These are phyloP conservation scores for Leishmania amazonensis DNA, from an alignment of 208 protist genomes.

Conservation along the genomic window DNA sequence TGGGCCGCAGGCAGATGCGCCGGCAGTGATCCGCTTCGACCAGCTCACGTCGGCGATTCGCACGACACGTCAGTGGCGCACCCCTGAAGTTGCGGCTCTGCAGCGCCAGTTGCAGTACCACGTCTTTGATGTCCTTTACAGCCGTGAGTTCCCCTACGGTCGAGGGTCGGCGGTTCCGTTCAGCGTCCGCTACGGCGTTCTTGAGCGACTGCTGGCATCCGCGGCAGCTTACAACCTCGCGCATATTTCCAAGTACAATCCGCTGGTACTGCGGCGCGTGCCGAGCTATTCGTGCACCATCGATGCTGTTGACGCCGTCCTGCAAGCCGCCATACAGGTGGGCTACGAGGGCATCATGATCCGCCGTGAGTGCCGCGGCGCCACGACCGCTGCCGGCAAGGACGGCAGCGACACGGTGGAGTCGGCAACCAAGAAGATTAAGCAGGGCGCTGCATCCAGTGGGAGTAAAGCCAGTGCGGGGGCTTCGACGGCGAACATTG, in stretches of 20 bases:
- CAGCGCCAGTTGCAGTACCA: slow-evolving; percentile 83
- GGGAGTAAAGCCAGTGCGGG: background rate
- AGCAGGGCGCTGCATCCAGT: background rate
- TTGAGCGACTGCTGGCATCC: slow-evolving; percentile 33
- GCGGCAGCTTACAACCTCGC: slow-evolving; percentile 20
- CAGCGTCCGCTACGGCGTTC: slow-evolving; percentile 47
- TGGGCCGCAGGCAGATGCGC: background rate
- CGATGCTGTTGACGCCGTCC: slow-evolving; percentile 33
- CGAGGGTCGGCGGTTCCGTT: slow-evolving; percentile 34
- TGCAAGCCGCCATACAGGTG: slow-evolving; percentile 49
- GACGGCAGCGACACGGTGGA: slow-evolving; percentile 10
- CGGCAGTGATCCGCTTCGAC: slow-evolving; percentile 64
- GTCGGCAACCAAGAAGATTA: slow-evolving; percentile 1
- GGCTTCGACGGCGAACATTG: background rate
- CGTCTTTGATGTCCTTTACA: slow-evolving; percentile 87
- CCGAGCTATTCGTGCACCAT: slow-evolving; percentile 45
- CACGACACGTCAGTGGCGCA: slow-evolving; percentile 59
- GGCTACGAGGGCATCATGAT: slow-evolving; percentile 91
- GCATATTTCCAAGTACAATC: slow-evolving; percentile 27
- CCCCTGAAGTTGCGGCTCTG: slow-evolving; percentile 55
- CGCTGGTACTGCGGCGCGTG: slow-evolving; percentile 48
- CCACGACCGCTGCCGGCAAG: background rate
- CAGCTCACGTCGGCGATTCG: slow-evolving; percentile 79
- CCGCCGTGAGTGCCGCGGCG: slow-evolving; percentile 42
- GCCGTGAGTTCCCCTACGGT: slow-evolving; percentile 32